Percentiles rank a stretch among this genome's conserved stretches.
Conservation (phyloP, 1,139 yeast species). For the Fermentozyma sake region DNA sequence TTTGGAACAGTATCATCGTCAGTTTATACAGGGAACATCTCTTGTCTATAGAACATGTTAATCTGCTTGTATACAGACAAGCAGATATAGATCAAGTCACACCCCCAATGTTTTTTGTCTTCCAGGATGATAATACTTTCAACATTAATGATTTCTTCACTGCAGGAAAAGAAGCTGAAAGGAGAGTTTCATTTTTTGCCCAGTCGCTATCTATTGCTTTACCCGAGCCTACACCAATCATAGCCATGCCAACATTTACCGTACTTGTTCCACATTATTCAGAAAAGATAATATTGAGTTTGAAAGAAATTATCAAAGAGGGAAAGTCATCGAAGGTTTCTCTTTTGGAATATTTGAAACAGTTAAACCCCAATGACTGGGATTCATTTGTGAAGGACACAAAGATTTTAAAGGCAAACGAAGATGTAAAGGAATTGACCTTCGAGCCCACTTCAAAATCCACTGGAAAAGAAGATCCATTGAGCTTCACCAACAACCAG, state of each 20-base stretch:
- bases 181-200: constrained; percentile 83
- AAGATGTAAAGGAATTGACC: constrained; percentile 1
- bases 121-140: constrained; percentile 59
- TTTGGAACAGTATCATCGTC: constrained; percentile 78
- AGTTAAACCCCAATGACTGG: constrained; percentile 73
- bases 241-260: constrained; percentile 78
- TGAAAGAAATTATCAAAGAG: constrained; percentile 67
- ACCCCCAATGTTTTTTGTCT: constrained; percentile 67
- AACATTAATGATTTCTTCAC: constrained; percentile 38
- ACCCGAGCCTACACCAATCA: constrained; percentile 66
- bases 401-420: constrained; percentile 30
- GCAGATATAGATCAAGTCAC: constrained; percentile 28
- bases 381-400: constrained; percentile 65
- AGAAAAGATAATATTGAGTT: constrained; percentile 63
- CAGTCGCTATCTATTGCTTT: constrained; percentile 78
- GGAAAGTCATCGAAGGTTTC: constrained; percentile 58
- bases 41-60: constrained; percentile 67
- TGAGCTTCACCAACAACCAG: constrained; percentile 28
- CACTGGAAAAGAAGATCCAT: constrained; percentile 7
- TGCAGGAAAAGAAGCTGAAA: constrained; percentile 68
- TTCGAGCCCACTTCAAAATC: constrained; percentile 1
- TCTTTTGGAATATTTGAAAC: constrained; percentile 68
- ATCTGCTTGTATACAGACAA: constrained; percentile 53
- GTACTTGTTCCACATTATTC: constrained; percentile 83
- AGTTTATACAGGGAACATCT: constrained; percentile 77